Base-by-base conservation (phyloP, 2,329 filamentous ascomycete species). In the Lojkania enalia region DNA sequence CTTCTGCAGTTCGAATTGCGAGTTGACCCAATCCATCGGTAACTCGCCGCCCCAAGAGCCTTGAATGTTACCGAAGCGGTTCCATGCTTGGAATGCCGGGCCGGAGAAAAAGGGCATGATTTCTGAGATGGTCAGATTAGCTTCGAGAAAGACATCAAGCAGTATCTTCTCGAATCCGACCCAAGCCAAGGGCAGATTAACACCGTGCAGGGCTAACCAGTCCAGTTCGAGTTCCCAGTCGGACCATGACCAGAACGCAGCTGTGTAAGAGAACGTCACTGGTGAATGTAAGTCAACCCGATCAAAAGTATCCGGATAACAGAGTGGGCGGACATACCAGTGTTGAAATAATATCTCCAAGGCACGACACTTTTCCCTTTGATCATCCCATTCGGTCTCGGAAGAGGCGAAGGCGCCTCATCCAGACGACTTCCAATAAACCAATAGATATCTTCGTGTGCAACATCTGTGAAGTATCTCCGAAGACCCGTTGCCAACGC, bases 41-140 rank as follows among this genome's bases (percentile, higher is more conserved):
- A 79, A 51, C 2, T 70, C 59, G 4, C 70, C 73, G 23, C 69
- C 71, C 77, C 76, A 79, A 1, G 74, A 76, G 5, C 74, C 72
- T 50, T 78, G 75, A 14, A 77, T 78, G 50, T 80, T 80, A 7
- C 76, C 77, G 43, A 80, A 75, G n/a, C 75, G 72, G 49, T 79
- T 79, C 77, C 77, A 80, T 9, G 76, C 66, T 45, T 77, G 74
- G 44, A 79, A 79, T 0, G 76, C 75, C 1, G 77, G 77, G 0
- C 77, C 76, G 37, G 71, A 76, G 40, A 80, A 64, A 56, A 77
- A 80, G 1, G 68, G 58, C 1, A 64, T 39, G 35, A 79, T 76
- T 19, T 79, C 74, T 3, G 60, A 53, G 27, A 75, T 62, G 0
- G 66, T 70, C 27, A 80, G 65, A 5, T 74, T 73, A 14, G 75